Percentiles rank a stretch among this genome's conserved stretches.
Evolutionary conservation across 2,329 filamentous ascomycete genomes (phyloP).

Genomic region (Fusarium luffae): DNA sequence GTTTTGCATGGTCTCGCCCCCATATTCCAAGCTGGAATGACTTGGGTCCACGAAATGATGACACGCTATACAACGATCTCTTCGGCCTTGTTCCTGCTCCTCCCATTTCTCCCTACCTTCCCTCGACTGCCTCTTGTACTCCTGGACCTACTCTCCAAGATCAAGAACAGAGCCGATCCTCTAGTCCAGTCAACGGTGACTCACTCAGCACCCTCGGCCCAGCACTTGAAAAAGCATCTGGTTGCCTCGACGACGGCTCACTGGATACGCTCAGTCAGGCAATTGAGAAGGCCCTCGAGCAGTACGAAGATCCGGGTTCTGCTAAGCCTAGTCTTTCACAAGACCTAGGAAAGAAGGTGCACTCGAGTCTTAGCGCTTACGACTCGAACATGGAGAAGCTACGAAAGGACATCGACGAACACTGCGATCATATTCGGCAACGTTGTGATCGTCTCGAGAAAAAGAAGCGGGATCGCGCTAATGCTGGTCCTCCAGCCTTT

Average conservation of each 20-base stretch:
- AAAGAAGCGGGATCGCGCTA: not conserved
- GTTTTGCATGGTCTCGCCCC: no score
- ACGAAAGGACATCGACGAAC: not conserved
- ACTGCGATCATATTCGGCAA: not conserved
- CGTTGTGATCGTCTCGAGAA: not conserved
- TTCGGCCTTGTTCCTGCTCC: no score
- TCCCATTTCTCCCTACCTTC: no score
- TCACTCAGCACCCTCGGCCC: no score
- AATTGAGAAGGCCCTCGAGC: not conserved
- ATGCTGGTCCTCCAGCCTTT: no score
- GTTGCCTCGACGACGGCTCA: no score
- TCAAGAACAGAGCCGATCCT: not conserved
- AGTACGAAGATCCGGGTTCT: not conserved
- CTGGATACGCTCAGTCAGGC: fast-evolving
- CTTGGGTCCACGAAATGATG: no score
- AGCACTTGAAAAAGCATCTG: no score
- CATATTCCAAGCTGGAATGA: no score
- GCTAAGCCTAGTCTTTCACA: not conserved
- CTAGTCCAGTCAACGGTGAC: not conserved
- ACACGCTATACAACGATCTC: no score
- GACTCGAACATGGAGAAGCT: not conserved
- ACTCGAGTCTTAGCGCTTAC: not conserved
- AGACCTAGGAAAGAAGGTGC: not conserved
- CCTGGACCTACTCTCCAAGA: no score
- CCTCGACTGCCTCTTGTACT: no score